Evolutionary conservation across 495 filamentous ascomycete species (phyloP).

Genomic region (Lasiosphaeria miniovina): DNA sequence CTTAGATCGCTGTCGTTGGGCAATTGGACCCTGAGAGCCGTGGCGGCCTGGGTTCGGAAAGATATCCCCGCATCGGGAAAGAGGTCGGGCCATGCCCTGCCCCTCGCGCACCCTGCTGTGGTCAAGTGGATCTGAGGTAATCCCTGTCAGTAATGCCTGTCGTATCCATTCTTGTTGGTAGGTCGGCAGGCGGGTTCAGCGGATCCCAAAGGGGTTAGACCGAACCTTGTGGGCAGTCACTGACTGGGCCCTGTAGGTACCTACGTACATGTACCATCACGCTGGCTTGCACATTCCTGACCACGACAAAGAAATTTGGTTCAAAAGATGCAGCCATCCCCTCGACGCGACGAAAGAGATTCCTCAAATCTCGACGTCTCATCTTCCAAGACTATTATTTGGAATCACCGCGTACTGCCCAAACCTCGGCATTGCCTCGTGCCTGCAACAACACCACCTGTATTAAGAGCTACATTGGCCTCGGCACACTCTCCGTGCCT

Average conservation of each 20-base stretch:
- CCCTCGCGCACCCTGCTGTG: too few relatives aligned
- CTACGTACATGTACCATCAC: background rate
- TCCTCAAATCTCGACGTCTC: background rate
- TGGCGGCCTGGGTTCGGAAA: too few relatives aligned
- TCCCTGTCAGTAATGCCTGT: background rate
- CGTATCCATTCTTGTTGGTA: background rate
- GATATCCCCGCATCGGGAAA: too few relatives aligned
- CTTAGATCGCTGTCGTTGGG: too few relatives aligned
- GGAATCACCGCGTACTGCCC: background rate
- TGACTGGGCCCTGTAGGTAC: background rate
- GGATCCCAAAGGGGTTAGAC: background rate
- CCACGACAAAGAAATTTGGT: background rate
- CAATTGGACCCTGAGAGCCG: too few relatives aligned
- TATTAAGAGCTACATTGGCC: background rate
- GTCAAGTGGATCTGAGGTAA: background rate
- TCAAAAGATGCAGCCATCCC: background rate
- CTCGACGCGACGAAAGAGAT: background rate
- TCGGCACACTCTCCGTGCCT: background rate
- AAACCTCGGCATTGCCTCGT: background rate
- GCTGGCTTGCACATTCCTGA: background rate
- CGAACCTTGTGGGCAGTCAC: background rate
- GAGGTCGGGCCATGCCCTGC: too few relatives aligned
- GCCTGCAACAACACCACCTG: background rate
- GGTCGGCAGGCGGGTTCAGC: too few relatives aligned
- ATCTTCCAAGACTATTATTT: background rate